phyloP scores from a whole-genome alignment of 495 filamentous ascomycete genomes.

The Xylaria cubensis region DNA sequence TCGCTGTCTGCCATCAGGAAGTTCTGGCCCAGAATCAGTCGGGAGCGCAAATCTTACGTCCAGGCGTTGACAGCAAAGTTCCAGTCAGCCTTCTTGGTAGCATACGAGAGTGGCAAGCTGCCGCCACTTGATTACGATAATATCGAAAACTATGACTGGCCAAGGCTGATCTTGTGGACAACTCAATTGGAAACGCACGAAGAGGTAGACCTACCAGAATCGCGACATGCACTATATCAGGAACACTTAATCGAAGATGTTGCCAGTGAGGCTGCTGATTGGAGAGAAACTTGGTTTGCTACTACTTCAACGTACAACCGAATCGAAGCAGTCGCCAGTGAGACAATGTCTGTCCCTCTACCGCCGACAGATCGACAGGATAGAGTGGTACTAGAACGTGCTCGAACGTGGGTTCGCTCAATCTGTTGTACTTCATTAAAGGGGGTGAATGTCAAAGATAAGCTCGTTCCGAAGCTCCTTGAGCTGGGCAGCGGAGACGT shows the following conservation, averaged over 20 bases:
- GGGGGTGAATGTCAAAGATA: constrained; percentile 42
- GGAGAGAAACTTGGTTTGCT: constrained; percentile 56
- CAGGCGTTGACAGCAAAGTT: constrained; percentile 78
- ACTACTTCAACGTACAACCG: constrained; percentile 52
- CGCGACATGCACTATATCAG: constrained; percentile 43
- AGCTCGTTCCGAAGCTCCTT: constrained; percentile 47
- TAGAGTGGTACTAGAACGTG: constrained; percentile 28
- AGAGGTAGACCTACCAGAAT: constrained; percentile 46
- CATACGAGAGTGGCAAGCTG: constrained; percentile 73
- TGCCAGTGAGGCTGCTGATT: constrained; percentile 47
- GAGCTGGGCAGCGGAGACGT: constrained; percentile 39
- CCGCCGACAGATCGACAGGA: constrained; percentile 19
- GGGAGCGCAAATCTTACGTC: constrained; percentile 66
- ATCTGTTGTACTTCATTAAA: constrained; percentile 44
- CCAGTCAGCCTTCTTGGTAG: constrained; percentile 74
- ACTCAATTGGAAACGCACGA: constrained; percentile 46
- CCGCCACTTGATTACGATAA: constrained; percentile 75
- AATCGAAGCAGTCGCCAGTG: constrained; percentile 48
- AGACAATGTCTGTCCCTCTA: constrained; percentile 37
- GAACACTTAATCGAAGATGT: constrained; percentile 40
- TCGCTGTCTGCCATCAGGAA: constrained; percentile 63
- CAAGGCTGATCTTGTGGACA: constrained; percentile 73
- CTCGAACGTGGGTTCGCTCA: constrained; percentile 44
- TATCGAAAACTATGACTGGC: constrained; percentile 78
- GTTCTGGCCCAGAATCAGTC: constrained; percentile 64